Percentiles rank a stretch among this genome's conserved stretches.
These are phyloP conservation scores for Excoecaria cochinchinensis DNA, from an alignment of 345 rosid genomes.

Conservation along the genomic window DNA sequence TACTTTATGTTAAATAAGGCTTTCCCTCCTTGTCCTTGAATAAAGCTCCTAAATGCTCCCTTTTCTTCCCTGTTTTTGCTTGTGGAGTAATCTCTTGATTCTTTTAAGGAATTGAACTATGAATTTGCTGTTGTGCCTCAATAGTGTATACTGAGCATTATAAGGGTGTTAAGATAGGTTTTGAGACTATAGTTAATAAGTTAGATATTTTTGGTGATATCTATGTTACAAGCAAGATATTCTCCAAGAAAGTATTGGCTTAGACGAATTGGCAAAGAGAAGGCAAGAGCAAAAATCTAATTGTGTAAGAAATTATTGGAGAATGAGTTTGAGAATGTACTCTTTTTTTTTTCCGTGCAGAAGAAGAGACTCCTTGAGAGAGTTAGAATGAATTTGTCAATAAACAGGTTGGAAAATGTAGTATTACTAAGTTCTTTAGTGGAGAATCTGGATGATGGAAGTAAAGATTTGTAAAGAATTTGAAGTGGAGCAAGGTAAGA, in stretches of 20 bases:
- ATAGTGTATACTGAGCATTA: not conserved
- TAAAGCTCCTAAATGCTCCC: too few relatives aligned
- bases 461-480: too few relatives aligned
- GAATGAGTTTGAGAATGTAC: not conserved
- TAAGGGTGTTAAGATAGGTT: too few relatives aligned
- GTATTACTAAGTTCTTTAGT: not conserved
- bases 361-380: too few relatives aligned
- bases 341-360: not conserved
- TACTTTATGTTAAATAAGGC: not conserved
- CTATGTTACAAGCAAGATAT: too few relatives aligned
- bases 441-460: not conserved
- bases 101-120: not conserved
- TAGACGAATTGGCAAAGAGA: too few relatives aligned
- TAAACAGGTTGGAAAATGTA: not conserved
- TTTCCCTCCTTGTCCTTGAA: not conserved
- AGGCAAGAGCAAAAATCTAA: not conserved
- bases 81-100: not conserved
- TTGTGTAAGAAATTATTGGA: not conserved
- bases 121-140: not conserved
- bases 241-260: too few relatives aligned
- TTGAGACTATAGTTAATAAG: too few relatives aligned
- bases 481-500: too few relatives aligned
- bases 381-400: not conserved
- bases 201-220: too few relatives aligned
- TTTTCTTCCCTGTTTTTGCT: not conserved